These are phyloP conservation scores for Nigrograna mackinnonii DNA, from an alignment of 2,329 filamentous ascomycete genomes.

Conservation along the genomic window DNA sequence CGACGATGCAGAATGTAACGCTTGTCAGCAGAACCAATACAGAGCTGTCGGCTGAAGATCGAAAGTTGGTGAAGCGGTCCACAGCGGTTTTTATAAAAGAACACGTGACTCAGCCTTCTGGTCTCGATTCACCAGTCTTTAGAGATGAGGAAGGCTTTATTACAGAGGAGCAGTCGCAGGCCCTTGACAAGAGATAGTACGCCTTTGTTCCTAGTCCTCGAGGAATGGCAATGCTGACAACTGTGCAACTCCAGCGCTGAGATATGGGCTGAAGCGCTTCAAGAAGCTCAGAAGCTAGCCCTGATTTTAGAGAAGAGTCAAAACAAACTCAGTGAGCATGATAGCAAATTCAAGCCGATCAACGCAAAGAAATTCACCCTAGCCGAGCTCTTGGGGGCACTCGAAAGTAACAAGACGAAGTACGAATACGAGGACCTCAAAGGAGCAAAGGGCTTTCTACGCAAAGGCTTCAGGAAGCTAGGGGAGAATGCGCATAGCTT, in stretches of 20 bases:
- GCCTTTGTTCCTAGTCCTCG: too few relatives aligned
- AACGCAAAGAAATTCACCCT: constrained; percentile 1
- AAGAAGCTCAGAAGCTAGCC: constrained; percentile 4
- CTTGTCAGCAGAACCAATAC: background rate
- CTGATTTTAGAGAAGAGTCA: constrained; percentile 3
- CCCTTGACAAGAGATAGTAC: background rate
- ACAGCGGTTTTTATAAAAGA: background rate
- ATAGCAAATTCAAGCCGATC: constrained; percentile 4
- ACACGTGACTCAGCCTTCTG: background rate
- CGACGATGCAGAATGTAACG: background rate
- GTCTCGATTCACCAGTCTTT: background rate
- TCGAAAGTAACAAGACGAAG: background rate
- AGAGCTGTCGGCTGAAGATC: background rate
- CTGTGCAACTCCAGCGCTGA: too few relatives aligned
- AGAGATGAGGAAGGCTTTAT: background rate
- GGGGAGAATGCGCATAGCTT: constrained; percentile 1
- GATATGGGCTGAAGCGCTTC: constrained; percentile 4
- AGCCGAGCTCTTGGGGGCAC: background rate
- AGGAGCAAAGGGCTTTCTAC: constrained; percentile 1
- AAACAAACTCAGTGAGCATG: constrained; percentile 2
- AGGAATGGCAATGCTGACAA: too few relatives aligned
- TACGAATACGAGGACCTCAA: background rate
- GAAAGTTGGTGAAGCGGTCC: background rate
- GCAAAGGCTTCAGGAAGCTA: constrained; percentile 4
- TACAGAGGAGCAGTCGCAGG: background rate